phyloP scores from a whole-genome alignment of 306 rosid species.

The Cucumis melo region DNA sequence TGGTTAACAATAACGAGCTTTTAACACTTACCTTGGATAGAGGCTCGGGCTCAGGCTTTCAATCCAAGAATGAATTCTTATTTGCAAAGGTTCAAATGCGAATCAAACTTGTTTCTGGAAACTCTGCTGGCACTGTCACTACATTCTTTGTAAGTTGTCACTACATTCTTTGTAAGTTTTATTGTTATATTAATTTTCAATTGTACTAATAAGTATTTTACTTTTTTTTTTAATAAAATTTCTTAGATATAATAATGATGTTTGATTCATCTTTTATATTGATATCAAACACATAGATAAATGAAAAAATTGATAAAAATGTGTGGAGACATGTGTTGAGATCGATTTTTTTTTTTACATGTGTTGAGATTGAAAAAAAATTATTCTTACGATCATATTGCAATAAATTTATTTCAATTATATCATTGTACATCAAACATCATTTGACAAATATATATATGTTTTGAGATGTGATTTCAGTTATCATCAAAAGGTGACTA shows the following conservation, averaged over 20 bases:
- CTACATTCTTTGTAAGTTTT: slow-evolving; percentile 43
- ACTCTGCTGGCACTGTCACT: slow-evolving; percentile 74
- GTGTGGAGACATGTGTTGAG: no score
- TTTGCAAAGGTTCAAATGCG: slow-evolving; percentile 55
- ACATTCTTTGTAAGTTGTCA: slow-evolving; percentile 63
- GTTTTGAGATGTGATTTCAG: background rate
- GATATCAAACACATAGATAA: no score
- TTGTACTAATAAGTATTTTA: no score
- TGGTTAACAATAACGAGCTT: slow-evolving; percentile 26
- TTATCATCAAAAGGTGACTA: slow-evolving; percentile 1
- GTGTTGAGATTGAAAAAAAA: no score
- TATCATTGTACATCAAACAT: background rate
- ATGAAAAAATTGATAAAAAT: no score
- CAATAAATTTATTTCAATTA: background rate
- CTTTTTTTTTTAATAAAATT: no score
- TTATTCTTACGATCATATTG: no score
- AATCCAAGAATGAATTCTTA: slow-evolving; percentile 33
- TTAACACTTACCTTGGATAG: slow-evolving; percentile 48
- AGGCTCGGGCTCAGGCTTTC: slow-evolving; percentile 64
- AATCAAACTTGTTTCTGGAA: slow-evolving; percentile 47
- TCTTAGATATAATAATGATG: no score
- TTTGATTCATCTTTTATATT: no score
- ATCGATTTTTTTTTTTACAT: no score
- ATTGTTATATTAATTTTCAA: no score
- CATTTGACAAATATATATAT: background rate